Evolutionary conservation across 352 stramenopile genomes (phyloP).

Genomic region (Globisporangium sylvaticum): DNA sequence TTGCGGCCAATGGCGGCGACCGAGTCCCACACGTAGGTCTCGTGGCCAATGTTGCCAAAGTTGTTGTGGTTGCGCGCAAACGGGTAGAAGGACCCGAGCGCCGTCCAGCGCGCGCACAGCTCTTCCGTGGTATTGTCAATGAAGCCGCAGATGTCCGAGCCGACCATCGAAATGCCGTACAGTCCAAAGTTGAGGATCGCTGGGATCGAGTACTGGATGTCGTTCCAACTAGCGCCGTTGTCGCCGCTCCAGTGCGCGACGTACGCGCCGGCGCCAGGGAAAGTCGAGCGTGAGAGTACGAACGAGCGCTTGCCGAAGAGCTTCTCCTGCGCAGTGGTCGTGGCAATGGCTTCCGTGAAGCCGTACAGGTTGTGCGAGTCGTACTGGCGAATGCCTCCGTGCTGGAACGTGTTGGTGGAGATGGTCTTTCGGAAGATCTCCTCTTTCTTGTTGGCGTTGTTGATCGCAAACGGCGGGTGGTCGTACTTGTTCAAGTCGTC

Average conservation of each 20-base stretch:
- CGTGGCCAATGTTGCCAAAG: slow-evolving; percentile 39
- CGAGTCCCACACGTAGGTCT: slow-evolving; percentile 63
- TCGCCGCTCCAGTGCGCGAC: slow-evolving; percentile 78
- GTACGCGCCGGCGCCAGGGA: slow-evolving; percentile 55
- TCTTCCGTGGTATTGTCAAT: slow-evolving; percentile 48
- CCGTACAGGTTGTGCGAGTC: slow-evolving; percentile 83
- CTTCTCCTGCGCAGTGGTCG: slow-evolving; percentile 42
- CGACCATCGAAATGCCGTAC: slow-evolving; percentile 81
- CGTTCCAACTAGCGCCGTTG: slow-evolving; percentile 75
- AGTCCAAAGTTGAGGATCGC: slow-evolving; percentile 70
- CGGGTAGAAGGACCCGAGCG: slow-evolving; percentile 69
- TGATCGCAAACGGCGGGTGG: slow-evolving; percentile 55
- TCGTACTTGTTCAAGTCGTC: slow-evolving; percentile 47
- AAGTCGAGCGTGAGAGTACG: slow-evolving; percentile 68
- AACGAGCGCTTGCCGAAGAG: slow-evolving; percentile 61
- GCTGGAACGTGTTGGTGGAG: slow-evolving; percentile 50
- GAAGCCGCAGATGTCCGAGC: slow-evolving; percentile 79
- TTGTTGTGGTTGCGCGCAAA: slow-evolving; percentile 86
- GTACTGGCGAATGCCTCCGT: slow-evolving; percentile 57
- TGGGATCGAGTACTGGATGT: slow-evolving; percentile 64
- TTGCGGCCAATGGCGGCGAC: slow-evolving; percentile 44
- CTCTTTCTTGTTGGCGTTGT: slow-evolving; percentile 38
- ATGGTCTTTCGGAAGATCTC: slow-evolving; percentile 61
- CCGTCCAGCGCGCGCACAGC: slow-evolving; percentile 77
- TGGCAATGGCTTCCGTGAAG: slow-evolving; percentile 68